phyloP scores from a whole-genome alignment of 2,329 filamentous ascomycete genomes.

The Dactylellina parvicollis region DNA sequence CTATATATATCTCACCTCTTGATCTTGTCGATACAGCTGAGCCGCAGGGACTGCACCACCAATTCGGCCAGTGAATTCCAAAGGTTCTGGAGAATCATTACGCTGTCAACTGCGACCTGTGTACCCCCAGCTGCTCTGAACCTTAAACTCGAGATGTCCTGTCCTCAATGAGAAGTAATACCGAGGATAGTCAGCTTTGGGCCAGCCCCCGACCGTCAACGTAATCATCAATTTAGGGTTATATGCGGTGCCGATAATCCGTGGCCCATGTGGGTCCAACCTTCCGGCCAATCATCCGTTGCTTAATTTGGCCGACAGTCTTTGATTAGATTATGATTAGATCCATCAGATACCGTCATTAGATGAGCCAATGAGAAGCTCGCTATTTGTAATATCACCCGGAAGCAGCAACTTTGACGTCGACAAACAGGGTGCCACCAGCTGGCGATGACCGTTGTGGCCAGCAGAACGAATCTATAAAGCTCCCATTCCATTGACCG shows the following conservation, averaged over 20 bases:
- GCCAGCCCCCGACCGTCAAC: slow-evolving; percentile 3
- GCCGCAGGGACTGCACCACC: neutral
- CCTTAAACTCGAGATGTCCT: too few relatives aligned
- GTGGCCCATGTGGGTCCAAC: slow-evolving; percentile 15
- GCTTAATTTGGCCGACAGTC: slow-evolving; percentile 29
- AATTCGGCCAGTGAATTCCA: slow-evolving; percentile 1
- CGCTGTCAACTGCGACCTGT: too few relatives aligned
- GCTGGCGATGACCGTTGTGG: neutral
- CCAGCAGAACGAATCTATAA: slow-evolving; percentile 37
- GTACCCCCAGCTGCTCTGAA: too few relatives aligned
- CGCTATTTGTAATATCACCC: slow-evolving; percentile 25
- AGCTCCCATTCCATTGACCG: slow-evolving; percentile 5
- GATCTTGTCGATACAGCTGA: neutral
- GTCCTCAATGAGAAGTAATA: too few relatives aligned
- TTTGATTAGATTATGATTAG: slow-evolving; percentile 49
- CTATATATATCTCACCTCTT: slow-evolving; percentile 10
- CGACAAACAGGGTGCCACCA: slow-evolving; percentile 29
- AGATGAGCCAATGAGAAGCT: slow-evolving; percentile 22
- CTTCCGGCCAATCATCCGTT: slow-evolving; percentile 32
- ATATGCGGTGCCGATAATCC: slow-evolving; percentile 47
- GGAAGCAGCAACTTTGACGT: slow-evolving; percentile 5
- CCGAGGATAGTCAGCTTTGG: neutral
- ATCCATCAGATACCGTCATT: neutral
- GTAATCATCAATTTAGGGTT: slow-evolving; percentile 50
- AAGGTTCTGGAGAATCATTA: neutral